Conservation (phyloP, 805 yeast genomes). For the Zygoascus biomembranicola region DNA sequence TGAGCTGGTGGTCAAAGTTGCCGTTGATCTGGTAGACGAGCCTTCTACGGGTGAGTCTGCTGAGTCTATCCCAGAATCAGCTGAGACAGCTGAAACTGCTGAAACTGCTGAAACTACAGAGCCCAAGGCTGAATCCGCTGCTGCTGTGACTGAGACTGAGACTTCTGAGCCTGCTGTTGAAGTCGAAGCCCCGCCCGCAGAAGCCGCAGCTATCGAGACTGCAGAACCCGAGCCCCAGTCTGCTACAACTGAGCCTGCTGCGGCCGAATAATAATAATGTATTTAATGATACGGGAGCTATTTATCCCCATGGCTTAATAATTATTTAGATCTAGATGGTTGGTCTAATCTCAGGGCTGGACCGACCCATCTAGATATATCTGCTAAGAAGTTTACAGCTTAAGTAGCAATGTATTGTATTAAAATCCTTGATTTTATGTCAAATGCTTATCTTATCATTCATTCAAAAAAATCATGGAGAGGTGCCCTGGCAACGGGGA, state of each 20-base stretch:
- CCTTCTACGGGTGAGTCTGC: not conserved
- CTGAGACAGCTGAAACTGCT: not conserved
- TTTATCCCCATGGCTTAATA: not conserved
- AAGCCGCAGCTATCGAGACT: conserved; percentile 1
- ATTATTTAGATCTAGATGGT: not conserved
- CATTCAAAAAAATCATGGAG: no score
- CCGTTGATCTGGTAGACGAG: conserved; percentile 44
- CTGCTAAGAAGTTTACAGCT: not conserved
- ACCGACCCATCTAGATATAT: not conserved
- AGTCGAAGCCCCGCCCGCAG: not conserved
- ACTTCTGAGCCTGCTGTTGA: not conserved
- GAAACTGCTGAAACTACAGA: conserved; percentile 4
- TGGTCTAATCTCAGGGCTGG: not conserved
- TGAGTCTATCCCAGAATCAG: not conserved
- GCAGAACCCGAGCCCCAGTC: conserved; percentile 2
- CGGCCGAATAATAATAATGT: not conserved
- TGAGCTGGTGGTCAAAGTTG: conserved; percentile 58
- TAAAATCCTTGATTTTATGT: no score
- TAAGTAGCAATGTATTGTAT: not conserved
- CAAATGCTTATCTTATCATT: no score
- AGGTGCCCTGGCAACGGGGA: no score
- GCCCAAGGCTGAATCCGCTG: not conserved
- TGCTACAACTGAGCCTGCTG: conserved; percentile 2
- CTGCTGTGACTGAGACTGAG: conserved; percentile 3
- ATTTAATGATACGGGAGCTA: not conserved